Evolutionary conservation across 2,329 filamentous ascomycete species (phyloP), one percentile per base, ranked within the genome.

Genomic region (Fusarium metavorans): DNA sequence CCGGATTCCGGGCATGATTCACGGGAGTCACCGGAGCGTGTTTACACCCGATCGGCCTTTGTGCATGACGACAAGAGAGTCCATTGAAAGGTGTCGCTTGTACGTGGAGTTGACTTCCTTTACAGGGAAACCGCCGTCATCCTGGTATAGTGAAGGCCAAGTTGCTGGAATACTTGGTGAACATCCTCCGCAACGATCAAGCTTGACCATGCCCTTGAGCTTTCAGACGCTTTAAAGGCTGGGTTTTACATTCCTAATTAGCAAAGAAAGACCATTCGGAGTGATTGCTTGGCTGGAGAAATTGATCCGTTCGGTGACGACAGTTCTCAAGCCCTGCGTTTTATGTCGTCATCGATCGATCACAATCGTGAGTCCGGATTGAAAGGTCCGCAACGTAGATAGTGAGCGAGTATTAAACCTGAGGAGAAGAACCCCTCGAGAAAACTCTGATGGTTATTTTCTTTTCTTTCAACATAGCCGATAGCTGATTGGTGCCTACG

Each of bases 341-440:
- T 65, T 68, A 74, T 75, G 73, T 75, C 76, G 76, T 77, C 76
- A 77, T 77, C 70, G 76, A 77, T 77, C 76, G 75, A 75, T 63
- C 73, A 75, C 64, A 65, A 68, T 71, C 67, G 64, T n/a, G 18
- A 64, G 61, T 14, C 67, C 76, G 71, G 72, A 74, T 68, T 65
- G 64, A 67, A 73, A 66, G 68, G 66, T 73, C 75, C 75, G 75
- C 50, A 30, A 39, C 35, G 39, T 56, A 41, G 10, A 62, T 48
- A 8, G 34, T 25, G 39, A 37, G 30, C 14, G 43, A 39, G 61
- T 61, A 71, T 75, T 73, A 73, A 73, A 75, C 9, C 50, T 14
- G 27, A 59, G 34, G 37, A 20, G 9, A 35, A 23, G 43, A 6
- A 32, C 43, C 43, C 27, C 7, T 6, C 16, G 14, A 8, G 18